phyloP scores from a whole-genome alignment of 441 rosid species.

The Syzygium malaccense region DNA sequence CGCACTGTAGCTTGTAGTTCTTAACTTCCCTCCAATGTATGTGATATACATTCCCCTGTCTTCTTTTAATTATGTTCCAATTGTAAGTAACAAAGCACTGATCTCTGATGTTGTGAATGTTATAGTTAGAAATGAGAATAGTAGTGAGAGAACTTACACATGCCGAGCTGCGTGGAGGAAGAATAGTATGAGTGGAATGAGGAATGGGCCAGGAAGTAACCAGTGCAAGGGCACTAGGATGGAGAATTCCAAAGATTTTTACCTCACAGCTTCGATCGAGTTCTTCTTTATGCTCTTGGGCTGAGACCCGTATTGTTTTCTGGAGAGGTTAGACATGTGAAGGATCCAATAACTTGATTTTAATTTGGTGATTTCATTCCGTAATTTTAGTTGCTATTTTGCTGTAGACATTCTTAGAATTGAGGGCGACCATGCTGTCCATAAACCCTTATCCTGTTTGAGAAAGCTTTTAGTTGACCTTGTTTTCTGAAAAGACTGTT shows the following conservation, averaged over 20 bases:
- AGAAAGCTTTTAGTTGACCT: neutral
- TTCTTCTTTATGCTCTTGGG: slow-evolving; percentile 86
- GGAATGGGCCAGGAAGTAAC: slow-evolving; percentile 90
- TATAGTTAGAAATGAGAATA: slow-evolving; percentile 51
- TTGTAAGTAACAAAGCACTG: neutral
- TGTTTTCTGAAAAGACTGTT: neutral
- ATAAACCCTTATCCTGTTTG: neutral
- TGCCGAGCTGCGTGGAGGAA: slow-evolving; percentile 73
- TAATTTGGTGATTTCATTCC: neutral
- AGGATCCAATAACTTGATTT: neutral
- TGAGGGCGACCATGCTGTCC: neutral
- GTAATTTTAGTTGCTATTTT: neutral
- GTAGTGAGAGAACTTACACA: slow-evolving; percentile 37
- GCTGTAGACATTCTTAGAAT: neutral
- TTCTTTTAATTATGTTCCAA: neutral
- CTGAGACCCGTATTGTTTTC: slow-evolving; percentile 89
- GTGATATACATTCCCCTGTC: neutral
- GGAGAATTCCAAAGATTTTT: slow-evolving; percentile 74
- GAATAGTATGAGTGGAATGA: slow-evolving; percentile 46
- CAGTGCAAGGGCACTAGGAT: slow-evolving; percentile 68
- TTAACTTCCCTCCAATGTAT: neutral
- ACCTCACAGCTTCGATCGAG: slow-evolving; percentile 82
- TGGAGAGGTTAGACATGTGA: slow-evolving; percentile 51
- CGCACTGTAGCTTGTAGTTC: neutral
- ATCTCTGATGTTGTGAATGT: slow-evolving; percentile 21